A percentile compares a stretch with the other conserved stretches of the same genome.
Conservation (phyloP, 495 filamentous ascomycete genomes). For the Talaromyces liani region DNA sequence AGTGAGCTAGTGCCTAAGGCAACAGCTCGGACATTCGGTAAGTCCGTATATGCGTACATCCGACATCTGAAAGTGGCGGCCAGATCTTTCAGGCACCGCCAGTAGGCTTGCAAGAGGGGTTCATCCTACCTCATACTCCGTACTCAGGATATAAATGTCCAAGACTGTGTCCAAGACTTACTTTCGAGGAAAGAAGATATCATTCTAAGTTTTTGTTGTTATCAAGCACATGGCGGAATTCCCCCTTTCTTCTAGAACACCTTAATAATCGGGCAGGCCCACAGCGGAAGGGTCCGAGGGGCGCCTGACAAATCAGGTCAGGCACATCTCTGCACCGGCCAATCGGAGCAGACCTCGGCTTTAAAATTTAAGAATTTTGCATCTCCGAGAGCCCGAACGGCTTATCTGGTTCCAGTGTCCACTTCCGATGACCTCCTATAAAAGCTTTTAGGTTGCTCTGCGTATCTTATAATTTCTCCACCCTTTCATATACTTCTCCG, state of each 20-base stretch:
- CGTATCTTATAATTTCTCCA: not conserved
- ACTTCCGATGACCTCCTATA: not conserved
- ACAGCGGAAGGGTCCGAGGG: not conserved
- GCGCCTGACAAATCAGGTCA: not conserved
- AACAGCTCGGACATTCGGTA: not conserved
- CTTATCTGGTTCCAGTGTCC: not conserved
- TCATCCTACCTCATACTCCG: not conserved
- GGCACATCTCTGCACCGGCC: not conserved
- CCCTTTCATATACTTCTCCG: not conserved
- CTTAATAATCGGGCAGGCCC: not conserved
- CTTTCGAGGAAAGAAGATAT: not conserved
- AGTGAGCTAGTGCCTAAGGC: not conserved
- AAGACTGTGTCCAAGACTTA: not conserved
- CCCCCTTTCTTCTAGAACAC: not conserved
- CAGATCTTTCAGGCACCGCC: not conserved
- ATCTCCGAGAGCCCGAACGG: no score
- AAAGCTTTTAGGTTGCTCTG: not conserved
- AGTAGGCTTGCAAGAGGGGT: not conserved
- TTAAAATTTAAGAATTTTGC: not conserved
- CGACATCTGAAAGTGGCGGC: not conserved
- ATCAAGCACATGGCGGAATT: not conserved
- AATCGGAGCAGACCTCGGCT: not conserved
- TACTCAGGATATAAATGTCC: not conserved
- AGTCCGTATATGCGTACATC: not conserved
- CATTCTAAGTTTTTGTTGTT: no score